Conservation (phyloP, 169 alveolate genomes). For the Babesia bovis region DNA sequence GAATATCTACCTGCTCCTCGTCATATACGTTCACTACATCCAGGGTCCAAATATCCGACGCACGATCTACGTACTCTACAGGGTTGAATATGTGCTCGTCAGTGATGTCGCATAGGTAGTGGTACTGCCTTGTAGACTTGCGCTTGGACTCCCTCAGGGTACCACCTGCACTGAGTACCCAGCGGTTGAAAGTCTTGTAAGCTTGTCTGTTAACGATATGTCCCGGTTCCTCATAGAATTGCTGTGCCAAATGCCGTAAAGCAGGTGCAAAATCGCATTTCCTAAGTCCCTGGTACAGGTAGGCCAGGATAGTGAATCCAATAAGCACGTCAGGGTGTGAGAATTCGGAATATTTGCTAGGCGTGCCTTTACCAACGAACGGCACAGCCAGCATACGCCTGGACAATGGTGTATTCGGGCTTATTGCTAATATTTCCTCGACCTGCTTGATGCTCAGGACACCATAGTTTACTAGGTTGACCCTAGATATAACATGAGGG, state of each 20-base stretch:
- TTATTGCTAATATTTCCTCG: slow-evolving; percentile 34
- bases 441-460: slow-evolving; percentile 64
- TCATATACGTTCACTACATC: slow-evolving; percentile 83
- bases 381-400: slow-evolving; percentile 89
- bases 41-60: slow-evolving; percentile 58
- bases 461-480: slow-evolving; percentile 81
- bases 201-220: slow-evolving; percentile 20
- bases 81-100: slow-evolving; percentile 22
- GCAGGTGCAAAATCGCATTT: slow-evolving; percentile 78
- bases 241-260: slow-evolving; percentile 70
- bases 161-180: slow-evolving; percentile 67
- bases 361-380: slow-evolving; percentile 91
- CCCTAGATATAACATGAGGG: slow-evolving; percentile 85
- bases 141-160: slow-evolving; percentile 36
- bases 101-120: slow-evolving; percentile 28
- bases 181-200: slow-evolving; percentile 48
- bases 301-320: slow-evolving; percentile 85
- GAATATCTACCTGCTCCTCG: slow-evolving; percentile 70
- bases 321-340: slow-evolving; percentile 91
- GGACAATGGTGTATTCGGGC: slow-evolving; percentile 66
- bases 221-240: slow-evolving; percentile 70
- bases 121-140: slow-evolving; percentile 41
- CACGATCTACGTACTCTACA: slow-evolving; percentile 33
- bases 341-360: slow-evolving; percentile 87
- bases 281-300: slow-evolving; percentile 87